Percentiles rank a stretch among this genome's conserved stretches.
phyloP scores from a whole-genome alignment of 805 yeast species.

The Metschnikowia shivogae region DNA sequence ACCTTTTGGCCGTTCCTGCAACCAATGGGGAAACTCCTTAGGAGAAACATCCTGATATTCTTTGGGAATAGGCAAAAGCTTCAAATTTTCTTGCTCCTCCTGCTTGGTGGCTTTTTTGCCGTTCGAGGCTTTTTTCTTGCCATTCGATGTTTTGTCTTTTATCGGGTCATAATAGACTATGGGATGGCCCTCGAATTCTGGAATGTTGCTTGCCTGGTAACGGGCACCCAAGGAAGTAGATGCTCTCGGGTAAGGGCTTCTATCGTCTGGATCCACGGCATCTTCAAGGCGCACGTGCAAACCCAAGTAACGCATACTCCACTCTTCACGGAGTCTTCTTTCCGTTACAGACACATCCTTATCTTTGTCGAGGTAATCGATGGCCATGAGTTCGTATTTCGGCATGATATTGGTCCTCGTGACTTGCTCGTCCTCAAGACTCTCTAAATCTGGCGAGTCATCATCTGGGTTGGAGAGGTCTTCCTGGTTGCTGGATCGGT shows the following conservation, averaged over 20 bases:
- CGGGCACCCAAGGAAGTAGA: constrained; percentile 71
- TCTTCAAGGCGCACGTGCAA: constrained; percentile 71
- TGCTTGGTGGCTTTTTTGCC: constrained; percentile 15
- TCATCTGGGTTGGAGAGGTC: constrained; percentile 20
- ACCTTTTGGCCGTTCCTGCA: constrained; percentile 74
- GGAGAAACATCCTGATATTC: constrained; percentile 40
- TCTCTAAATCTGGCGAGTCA: not conserved
- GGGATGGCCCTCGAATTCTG: constrained; percentile 56
- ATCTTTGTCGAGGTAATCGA: constrained; percentile 49
- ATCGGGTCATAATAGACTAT: constrained; percentile 60
- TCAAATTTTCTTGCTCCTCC: constrained; percentile 17
- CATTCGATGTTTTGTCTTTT: constrained; percentile 5
- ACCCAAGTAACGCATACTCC: constrained; percentile 81
- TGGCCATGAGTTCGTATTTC: constrained; percentile 54
- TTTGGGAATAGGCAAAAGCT: constrained; percentile 43
- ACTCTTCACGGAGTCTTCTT: constrained; percentile 59
- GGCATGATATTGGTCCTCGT: constrained; percentile 33
- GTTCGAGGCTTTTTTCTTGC: constrained; percentile 12
- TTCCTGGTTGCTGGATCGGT: constrained; percentile 35
- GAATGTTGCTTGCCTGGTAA: constrained; percentile 65
- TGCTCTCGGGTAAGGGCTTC: constrained; percentile 74
- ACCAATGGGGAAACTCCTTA: constrained; percentile 63
- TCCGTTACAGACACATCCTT: constrained; percentile 35
- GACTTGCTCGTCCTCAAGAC: not conserved
- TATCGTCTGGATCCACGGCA: constrained; percentile 69